phyloP scores from a whole-genome alignment of 192 early-diverging fungal genomes.

The Phlyctochytrium bullatum region DNA sequence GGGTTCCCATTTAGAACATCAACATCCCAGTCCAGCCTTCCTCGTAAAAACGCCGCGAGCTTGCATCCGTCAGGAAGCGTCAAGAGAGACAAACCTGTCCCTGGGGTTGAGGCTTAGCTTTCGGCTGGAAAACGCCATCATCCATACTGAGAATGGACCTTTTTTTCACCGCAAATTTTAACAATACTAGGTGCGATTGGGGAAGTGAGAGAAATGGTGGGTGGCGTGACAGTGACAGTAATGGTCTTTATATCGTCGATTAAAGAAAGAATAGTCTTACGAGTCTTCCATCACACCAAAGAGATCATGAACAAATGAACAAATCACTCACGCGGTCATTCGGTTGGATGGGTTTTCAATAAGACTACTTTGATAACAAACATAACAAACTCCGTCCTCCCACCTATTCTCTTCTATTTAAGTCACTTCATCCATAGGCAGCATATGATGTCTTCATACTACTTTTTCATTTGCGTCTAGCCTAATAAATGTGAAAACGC shows the following conservation, averaged over 20 bases:
- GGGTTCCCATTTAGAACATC: conserved; percentile 18
- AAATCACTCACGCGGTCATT: no score
- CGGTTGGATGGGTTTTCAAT: no score
- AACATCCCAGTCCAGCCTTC: conserved; percentile 31
- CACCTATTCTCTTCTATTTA: no score
- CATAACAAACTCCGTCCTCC: no score
- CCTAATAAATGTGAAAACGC: no score
- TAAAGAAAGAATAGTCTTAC: background rate
- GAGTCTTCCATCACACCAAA: background rate
- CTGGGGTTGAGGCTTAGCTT: conserved; percentile 67
- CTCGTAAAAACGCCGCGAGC: conserved; percentile 44
- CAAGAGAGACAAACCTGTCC: conserved; percentile 49
- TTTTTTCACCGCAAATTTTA: background rate
- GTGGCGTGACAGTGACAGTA: background rate
- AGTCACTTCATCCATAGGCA: no score
- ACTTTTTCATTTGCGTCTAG: no score
- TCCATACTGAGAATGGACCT: background rate
- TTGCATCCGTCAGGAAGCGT: conserved; percentile 2
- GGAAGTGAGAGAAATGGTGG: background rate
- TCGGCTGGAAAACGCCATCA: conserved; percentile 55
- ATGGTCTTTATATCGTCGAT: background rate
- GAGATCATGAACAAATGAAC: background rate
- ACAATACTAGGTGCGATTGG: background rate
- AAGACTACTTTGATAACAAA: no score
- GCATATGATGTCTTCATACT: no score